Evolutionary conservation across 192 early-diverging fungal species (phyloP).

Genomic region (Mortierella antarctica): DNA sequence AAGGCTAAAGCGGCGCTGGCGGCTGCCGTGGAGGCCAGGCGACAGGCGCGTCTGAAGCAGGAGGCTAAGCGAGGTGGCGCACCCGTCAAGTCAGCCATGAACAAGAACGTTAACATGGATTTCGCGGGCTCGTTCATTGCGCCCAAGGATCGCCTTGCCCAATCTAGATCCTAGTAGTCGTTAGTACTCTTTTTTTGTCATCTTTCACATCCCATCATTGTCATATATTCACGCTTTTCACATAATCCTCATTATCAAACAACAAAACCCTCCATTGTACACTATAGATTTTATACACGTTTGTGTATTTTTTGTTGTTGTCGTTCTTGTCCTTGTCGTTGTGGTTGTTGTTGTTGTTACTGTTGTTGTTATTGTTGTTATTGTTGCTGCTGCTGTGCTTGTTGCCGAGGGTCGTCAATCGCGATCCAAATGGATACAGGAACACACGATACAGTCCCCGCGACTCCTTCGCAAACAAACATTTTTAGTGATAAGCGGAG

Average conservation of each 20-base stretch:
- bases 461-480: no score
- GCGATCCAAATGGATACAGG: no score
- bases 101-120: slow-evolving; percentile 38
- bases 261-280: background rate
- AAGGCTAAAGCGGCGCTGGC: slow-evolving; percentile 52
- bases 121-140: slow-evolving; percentile 41
- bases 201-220: background rate
- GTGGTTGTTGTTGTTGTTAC: background rate
- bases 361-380: no score
- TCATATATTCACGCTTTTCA: background rate
- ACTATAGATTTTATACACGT: background rate
- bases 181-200: background rate
- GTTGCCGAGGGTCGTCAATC: no score
- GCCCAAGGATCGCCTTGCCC: slow-evolving; percentile 34
- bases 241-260: background rate
- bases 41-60: slow-evolving; percentile 35
- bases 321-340: background rate
- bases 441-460: no score
- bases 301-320: background rate
- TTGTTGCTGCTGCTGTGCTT: background rate
- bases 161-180: background rate
- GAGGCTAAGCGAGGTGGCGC: slow-evolving; percentile 39
- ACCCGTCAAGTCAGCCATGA: slow-evolving; percentile 23
- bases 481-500: no score
- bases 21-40: slow-evolving; percentile 42